Evolutionary conservation across 345 rosid species (phyloP), one percentile per base, ranked within the genome.

Genomic region (Punica granatum): DNA sequence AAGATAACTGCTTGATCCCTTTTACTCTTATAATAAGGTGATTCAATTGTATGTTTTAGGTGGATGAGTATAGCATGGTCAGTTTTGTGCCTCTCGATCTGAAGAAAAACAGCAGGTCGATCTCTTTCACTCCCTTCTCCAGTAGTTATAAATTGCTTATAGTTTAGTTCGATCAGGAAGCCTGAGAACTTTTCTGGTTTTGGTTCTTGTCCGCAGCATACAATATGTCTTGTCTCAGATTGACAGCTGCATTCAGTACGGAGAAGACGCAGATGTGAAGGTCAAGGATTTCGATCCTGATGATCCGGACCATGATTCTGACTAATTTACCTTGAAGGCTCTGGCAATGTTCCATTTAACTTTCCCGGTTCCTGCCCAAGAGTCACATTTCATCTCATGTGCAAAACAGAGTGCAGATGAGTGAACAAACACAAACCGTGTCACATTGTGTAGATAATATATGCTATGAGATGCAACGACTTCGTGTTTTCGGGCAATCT

Each of bases 211-310:
- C 41, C 15, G 67, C 94, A 89, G 99, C 70, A 84, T 91, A 63
- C 84, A 72, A 3, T 89, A 89, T 71, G 85, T 91, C 28, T 60
- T 94, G 81, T 73, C 85, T 23, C 95, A 91, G 71, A 94, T 94
- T 26, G 98, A 91, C 77, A 75, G 60, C 67, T 79, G 90, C 78
- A 94, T 89, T 70, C 94, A 85, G 81, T 91, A 76, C 62, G 99
- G 92, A 44, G 99, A 94, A 89, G 99, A 89, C 31, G 92, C 95
- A 10, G 98, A 91, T 35, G 93, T 94, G 64, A 94, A 91, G 77
- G 78, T 94, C 58, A 89, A 67, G 79, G 99, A 89, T 78, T 79
- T 87, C 16, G 90, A 85, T 75, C 83, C 82, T 0, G 88, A 83
- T 21, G 88, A 84, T 46, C 86, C n/a, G 0, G 78, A 84, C 37